Evolutionary conservation across 768 basidiomycete genomes (phyloP), one percentile per base, ranked within the genome.

Genomic region (Nidularia pulvinata): DNA sequence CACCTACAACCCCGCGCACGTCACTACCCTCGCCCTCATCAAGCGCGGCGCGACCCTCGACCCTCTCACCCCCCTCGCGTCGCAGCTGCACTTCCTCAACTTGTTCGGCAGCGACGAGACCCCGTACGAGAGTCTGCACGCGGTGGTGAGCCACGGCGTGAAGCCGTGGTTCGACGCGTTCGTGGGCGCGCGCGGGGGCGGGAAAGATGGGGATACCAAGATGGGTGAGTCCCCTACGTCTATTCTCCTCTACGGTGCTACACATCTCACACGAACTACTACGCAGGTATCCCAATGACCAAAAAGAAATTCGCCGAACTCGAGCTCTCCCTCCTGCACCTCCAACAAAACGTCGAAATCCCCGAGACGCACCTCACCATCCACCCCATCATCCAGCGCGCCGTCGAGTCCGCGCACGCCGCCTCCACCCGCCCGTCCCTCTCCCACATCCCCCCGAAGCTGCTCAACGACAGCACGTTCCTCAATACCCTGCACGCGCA

Each of bases 251-350:
- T n/a, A n/a, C n/a, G n/a, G 13, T 37, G 14, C 30, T 34, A 30
- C 9, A 14, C 6, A 33, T 32, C 7, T 50, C 22, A 34, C 34
- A 43, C 14, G 46, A 52, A 7, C 57, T 35, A 49, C 19, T 51
- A 10, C 33, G 30, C 54, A 75, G 74, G 92, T 79, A 98, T 99
- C 54, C 97, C 97, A 3, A 93, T 97, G 81, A 95, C 96, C 46
- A 98, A 98, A 83, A 95, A 95, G 79, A 98, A 98, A 72, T 98
- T 98, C 64, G 96, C 97, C 6, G 97, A 99, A 62, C 86, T 98
- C 52, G 96, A 99, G 69, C 73, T 98, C 7, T 95, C 93, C 2
- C 75, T 98, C 13, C 76, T 98, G 1, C 97, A 99, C 66, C 80
- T 98, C 5, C 96, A 98, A 65, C 97, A 98, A 70, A 99, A 99